Percentiles rank a stretch among this genome's conserved stretches.
Conservation (phyloP, 345 rosid species). For the Odontarrhena argentea region DNA sequence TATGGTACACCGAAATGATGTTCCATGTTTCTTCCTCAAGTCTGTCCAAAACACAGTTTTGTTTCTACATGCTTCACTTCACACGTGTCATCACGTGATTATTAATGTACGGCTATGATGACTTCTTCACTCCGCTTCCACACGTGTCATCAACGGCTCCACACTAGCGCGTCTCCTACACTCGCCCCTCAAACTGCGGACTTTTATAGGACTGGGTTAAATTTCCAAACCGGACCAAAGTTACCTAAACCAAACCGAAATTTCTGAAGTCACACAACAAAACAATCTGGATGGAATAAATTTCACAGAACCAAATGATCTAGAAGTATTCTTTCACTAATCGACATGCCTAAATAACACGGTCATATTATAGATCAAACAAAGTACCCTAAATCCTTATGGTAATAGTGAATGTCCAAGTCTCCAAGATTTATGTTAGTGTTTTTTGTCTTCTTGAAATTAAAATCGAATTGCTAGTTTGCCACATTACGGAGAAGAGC, state of each 20-base stretch:
- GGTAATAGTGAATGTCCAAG: neutral
- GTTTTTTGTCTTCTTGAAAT: neutral
- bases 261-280: too few relatives aligned
- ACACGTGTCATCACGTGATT: conserved; percentile 80
- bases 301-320: too few relatives aligned
- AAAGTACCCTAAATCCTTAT: too few relatives aligned
- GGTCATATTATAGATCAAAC: too few relatives aligned
- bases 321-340: too few relatives aligned
- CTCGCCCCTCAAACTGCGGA: conserved; percentile 8
- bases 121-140: conserved; percentile 12
- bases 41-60: conserved; percentile 58
- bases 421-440: neutral
- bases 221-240: too few relatives aligned
- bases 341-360: too few relatives aligned
- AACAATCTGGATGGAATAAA: too few relatives aligned
- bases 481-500: conserved; percentile 3
- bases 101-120: conserved; percentile 31
- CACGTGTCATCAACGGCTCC: conserved; percentile 32
- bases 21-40: conserved; percentile 27
- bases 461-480: neutral
- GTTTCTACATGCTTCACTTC: conserved; percentile 45
- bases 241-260: too few relatives aligned
- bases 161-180: conserved; percentile 8
- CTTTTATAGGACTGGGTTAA: neutral
- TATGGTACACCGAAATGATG: conserved; percentile 40